Percentiles rank a stretch among this genome's conserved stretches.
Conservation (phyloP, 148 eudicot species). For the Polygonum aviculare region DNA sequence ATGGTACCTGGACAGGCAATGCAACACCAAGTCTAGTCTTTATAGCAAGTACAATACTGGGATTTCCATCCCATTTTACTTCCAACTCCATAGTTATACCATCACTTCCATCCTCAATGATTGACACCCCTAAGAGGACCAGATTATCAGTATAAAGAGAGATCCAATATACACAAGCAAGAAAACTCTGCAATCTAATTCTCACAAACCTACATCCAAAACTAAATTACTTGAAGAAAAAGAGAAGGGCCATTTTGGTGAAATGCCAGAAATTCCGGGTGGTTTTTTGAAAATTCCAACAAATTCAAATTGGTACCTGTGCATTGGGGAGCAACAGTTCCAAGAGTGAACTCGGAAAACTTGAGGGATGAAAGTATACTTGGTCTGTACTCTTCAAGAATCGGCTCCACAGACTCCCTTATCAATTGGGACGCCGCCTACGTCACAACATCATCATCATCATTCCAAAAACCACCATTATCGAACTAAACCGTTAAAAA, state of each 20-base stretch:
- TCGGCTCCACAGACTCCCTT: conserved; percentile 74
- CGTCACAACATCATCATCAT: not conserved
- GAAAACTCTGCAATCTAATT: too few relatives aligned
- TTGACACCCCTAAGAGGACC: conserved; percentile 50
- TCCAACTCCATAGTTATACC: conserved; percentile 95
- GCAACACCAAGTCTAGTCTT: conserved; percentile 85
- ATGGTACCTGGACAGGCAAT: conserved; percentile 79
- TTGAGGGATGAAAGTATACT: conserved; percentile 67
- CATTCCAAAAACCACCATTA: too few relatives aligned
- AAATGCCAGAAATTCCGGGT: too few relatives aligned
- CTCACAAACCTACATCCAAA: too few relatives aligned
- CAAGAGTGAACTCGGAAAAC: conserved; percentile 86
- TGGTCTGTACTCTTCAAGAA: conserved; percentile 85
- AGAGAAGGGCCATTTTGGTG: too few relatives aligned
- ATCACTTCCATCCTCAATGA: conserved; percentile 66
- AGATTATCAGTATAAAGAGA: not conserved
- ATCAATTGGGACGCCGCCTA: conserved; percentile 97
- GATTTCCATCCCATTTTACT: conserved; percentile 98
- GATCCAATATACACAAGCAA: too few relatives aligned
- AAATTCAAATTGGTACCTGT: conserved; percentile 41
- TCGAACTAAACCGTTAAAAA: too few relatives aligned
- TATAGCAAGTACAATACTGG: conserved; percentile 83
- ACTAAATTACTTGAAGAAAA: too few relatives aligned
- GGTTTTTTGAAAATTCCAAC: too few relatives aligned
- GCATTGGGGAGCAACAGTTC: conserved; percentile 93